Base-by-base conservation (phyloP, 148 eudicot species). In the Cornus suecica region DNA sequence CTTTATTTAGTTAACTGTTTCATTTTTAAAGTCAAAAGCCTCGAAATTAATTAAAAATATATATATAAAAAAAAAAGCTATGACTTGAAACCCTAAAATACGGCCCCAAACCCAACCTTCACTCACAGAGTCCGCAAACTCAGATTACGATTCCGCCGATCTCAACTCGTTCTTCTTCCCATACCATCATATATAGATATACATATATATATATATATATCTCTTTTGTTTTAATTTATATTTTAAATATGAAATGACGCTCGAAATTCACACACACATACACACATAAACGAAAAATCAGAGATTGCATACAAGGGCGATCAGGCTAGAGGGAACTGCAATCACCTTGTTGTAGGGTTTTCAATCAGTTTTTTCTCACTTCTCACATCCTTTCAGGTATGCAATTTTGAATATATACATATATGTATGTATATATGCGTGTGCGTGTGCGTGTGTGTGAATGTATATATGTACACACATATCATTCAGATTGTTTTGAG, bases 111-210 rank as follows among this genome's bases (percentile, higher is more conserved):
- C 74, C 75, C 75, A 31, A 65, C 51, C 48, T 72, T 58, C 31
- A 72, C 75, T 72, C 75, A 72, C 66, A 72, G 75, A 72, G 75
- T 72, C 75, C 75, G 58, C 66, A 72, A 66, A 72, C 66, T 72
- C 75, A 72, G 42, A 37, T 6, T 37, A 37, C 42, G 65, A 58
- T 58, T 31, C 65, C 75, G 45, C 24, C 75, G 65, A 72, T 72
- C 75, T 72, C 66, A 60, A 72, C 75, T 72, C 75, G 66, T 72
- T 72, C 75, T 72, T 58, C 0, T 25, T 52, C 5, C 2, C 23
- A 14, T 10, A 22, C 26, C 13, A n/a, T 9, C 18, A 18, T 20
- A 14, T 45, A 10, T n/a, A 45, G 1, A 69, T 42, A 45, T 10
- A 48, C 9, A 25, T 11, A 45, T 70, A 25, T 45, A 4, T 28